Evolutionary conservation across 495 filamentous ascomycete species (phyloP), one percentile per base, ranked within the genome.

Genomic region (Penicillium coffeae): DNA sequence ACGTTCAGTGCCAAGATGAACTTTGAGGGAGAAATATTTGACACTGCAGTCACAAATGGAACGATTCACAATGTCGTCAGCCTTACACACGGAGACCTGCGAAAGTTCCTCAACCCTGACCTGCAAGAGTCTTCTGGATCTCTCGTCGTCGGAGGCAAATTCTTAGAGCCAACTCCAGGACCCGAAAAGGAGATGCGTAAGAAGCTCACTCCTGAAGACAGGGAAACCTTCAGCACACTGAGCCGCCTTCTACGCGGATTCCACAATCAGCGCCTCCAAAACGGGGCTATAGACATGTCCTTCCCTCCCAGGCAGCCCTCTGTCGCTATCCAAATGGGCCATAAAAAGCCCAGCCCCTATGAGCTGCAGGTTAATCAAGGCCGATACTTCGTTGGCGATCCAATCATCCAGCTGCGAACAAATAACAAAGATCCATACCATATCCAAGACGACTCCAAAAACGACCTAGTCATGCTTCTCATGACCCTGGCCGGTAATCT

Each of bases 401-500:
- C 81, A 1, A 63, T 73, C 32, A 83, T 84, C 46, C 62, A 70
- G 42, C 55, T 75, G 8, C 50, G 52, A 13, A 50, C 52, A 14
- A 53, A 56, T 8, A 47, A 60, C 1, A 38, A 53, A 7, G 60
- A 75, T 39, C 66, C 69, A 3, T 66, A 74, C 32, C 68, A 69
- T 40, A 62, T 78, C 27, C 54, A 58, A 5, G 67, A 76, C 38
- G 21, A 57, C n/a, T 66, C 65, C 3, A 69, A 64, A 35, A 53
- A 54, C 13, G 59, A 70, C 21, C 61, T 88, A 27, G 70, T 87
- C 37, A 66, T 76, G 1, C 72, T 82, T 44, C 60, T 87, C 18
- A 98, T 97, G 93, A 72, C 88, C 38, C 68, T 92, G 15, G 90
- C 84, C 41, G 86, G 87, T 52, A 77, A 87, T 56, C 69, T 87